A percentile compares a stretch with the other conserved stretches of the same genome.
Conservation (phyloP, 2,329 filamentous ascomycete genomes). For the Zasmidium cellare region DNA sequence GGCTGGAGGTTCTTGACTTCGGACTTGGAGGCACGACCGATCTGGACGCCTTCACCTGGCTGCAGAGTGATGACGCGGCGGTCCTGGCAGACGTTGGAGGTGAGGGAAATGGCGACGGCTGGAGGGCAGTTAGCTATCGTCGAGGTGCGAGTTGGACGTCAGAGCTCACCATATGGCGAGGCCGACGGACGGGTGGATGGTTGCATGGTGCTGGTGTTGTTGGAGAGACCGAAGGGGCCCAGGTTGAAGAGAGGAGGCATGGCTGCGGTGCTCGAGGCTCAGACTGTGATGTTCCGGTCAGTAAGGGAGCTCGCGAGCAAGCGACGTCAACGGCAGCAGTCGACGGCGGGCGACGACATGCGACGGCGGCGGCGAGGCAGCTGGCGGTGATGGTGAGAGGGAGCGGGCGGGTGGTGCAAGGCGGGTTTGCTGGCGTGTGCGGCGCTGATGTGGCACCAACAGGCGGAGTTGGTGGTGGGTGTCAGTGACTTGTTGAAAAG, state of each 20-base stretch:
- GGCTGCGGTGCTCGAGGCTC: background rate
- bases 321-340: too few species aligned
- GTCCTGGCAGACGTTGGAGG: slow-evolving; percentile 15
- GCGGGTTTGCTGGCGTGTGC: background rate
- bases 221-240: background rate
- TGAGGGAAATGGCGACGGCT: slow-evolving; percentile 25
- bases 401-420: background rate
- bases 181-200: background rate
- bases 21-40: slow-evolving; percentile 47
- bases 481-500: too few species aligned
- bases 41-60: slow-evolving; percentile 28
- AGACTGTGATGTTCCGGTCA: background rate
- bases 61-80: slow-evolving; percentile 22
- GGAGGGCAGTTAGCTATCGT: background rate
- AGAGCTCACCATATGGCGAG: background rate
- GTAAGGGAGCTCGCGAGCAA: background rate
- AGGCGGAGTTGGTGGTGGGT: too few species aligned
- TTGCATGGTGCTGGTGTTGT: background rate
- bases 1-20: slow-evolving; percentile 34
- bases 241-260: background rate
- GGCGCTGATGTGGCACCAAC: background rate
- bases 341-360: too few species aligned
- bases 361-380: too few species aligned
- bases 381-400: background rate
- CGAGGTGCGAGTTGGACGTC: background rate